Conservation (phyloP, 148 eudicot species). For the Nepenthes mirabilis region DNA sequence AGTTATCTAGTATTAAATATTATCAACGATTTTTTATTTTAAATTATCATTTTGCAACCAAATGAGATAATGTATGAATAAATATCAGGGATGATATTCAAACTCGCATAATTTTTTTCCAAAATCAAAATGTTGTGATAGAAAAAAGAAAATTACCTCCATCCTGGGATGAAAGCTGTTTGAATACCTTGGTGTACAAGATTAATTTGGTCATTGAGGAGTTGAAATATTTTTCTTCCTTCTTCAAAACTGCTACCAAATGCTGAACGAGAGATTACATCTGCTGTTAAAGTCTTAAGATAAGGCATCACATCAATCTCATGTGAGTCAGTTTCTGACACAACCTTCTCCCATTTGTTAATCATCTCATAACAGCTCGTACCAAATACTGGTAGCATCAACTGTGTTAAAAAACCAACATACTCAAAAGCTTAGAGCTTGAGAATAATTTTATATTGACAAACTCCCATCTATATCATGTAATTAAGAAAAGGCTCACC, state of each 20-base stretch:
- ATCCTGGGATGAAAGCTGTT: slow-evolving; percentile 17
- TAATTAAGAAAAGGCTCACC: background rate
- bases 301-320: slow-evolving; percentile 33
- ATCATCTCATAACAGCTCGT: slow-evolving; percentile 21
- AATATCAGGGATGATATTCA: too few relatives aligned
- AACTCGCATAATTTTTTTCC: too few relatives aligned
- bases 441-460: too few relatives aligned
- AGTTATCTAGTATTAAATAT: too few relatives aligned
- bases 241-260: slow-evolving; percentile 26
- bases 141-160: slow-evolving; percentile 11
- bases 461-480: background rate
- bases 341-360: slow-evolving; percentile 22
- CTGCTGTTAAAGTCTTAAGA: slow-evolving; percentile 19
- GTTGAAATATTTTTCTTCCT: slow-evolving; percentile 20
- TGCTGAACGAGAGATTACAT: slow-evolving; percentile 30
- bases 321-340: slow-evolving; percentile 7
- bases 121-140: background rate
- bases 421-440: background rate
- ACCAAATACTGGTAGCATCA: slow-evolving; percentile 26
- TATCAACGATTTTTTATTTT: too few relatives aligned
- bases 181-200: slow-evolving; percentile 2
- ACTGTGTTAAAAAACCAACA: slow-evolving; percentile 1
- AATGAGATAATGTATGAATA: too few relatives aligned
- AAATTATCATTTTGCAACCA: too few relatives aligned
- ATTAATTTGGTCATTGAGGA: slow-evolving; percentile 15